Percentiles rank a stretch among this genome's conserved stretches.
phyloP scores from a whole-genome alignment of 306 rosid species.

The Carpinus viminea region DNA sequence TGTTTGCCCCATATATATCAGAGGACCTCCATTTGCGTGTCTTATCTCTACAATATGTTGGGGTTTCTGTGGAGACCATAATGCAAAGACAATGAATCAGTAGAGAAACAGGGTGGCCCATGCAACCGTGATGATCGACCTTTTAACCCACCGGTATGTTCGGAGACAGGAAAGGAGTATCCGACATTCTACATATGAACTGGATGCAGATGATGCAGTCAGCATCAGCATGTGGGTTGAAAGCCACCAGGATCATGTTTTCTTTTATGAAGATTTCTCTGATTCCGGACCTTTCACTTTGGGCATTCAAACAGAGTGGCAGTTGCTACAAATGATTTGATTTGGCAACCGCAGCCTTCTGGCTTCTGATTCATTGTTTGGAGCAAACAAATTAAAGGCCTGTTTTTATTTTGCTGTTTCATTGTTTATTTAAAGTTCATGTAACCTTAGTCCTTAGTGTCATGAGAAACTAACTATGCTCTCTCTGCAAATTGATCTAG shows the following conservation, averaged over 20 bases:
- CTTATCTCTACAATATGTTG: conserved; percentile 76
- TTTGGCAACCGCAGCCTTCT: conserved; percentile 80
- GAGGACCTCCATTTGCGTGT: conserved; percentile 88
- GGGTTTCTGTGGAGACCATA: conserved; percentile 94
- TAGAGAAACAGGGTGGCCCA: conserved; percentile 84
- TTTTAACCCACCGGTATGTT: conserved; percentile 81
- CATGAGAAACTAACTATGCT: too few relatives aligned
- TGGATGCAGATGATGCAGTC: conserved; percentile 72
- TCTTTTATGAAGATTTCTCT: conserved; percentile 78
- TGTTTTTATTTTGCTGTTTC: too few relatives aligned
- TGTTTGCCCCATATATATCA: conserved; percentile 90
- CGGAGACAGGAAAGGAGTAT: conserved; percentile 89
- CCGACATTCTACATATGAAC: conserved; percentile 73
- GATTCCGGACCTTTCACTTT: conserved; percentile 70
- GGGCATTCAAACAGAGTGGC: conserved; percentile 98
- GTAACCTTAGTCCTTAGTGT: too few relatives aligned
- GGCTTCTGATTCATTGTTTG: conserved; percentile 87
- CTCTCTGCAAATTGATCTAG: too few relatives aligned
- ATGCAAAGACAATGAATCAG: conserved; percentile 94
- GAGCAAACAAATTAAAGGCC: conserved; percentile 88
- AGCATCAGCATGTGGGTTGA: conserved; percentile 82
- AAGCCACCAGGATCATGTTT: conserved; percentile 68
- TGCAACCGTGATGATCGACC: conserved; percentile 86
- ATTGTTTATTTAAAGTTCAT: too few relatives aligned
- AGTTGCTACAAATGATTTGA: conserved; percentile 85